Conservation (phyloP, 495 filamentous ascomycete species). For the Hypoxylon subgilvum region DNA sequence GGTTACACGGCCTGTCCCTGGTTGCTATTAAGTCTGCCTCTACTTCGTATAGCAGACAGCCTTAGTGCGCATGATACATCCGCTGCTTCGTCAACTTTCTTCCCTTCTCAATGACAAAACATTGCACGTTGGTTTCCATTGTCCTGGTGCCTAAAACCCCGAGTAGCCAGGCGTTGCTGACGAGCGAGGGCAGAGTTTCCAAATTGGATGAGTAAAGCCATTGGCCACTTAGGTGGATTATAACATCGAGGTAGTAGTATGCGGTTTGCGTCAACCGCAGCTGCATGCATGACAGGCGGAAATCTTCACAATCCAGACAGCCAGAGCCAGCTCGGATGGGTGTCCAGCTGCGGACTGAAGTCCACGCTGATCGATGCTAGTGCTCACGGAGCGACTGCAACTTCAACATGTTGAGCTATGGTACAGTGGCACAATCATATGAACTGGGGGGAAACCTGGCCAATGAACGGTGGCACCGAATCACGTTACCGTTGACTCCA, state of each 20-base stretch:
- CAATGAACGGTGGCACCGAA: conserved; percentile 29
- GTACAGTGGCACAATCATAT: conserved; percentile 31
- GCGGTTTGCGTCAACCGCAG: conserved; percentile 36
- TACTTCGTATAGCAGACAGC: too few species aligned
- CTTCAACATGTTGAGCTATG: conserved; percentile 27
- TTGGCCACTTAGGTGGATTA: conserved; percentile 31
- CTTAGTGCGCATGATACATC: too few species aligned
- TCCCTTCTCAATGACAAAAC: too few species aligned
- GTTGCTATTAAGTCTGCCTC: background rate
- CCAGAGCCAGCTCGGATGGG: conserved; percentile 35
- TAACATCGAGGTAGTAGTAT: conserved; percentile 39
- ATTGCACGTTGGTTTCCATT: too few species aligned
- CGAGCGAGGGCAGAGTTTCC: conserved; percentile 21
- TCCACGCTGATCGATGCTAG: conserved; percentile 34
- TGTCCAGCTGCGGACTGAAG: conserved; percentile 37
- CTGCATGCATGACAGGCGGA: conserved; percentile 40
- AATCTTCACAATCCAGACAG: conserved; percentile 26
- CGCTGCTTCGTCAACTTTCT: too few species aligned
- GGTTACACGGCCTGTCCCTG: conserved; percentile 15
- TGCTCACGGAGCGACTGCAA: conserved; percentile 31
- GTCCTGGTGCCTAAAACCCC: too few species aligned
- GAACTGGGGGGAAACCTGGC: conserved; percentile 8
- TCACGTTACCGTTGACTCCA: conserved; percentile 35
- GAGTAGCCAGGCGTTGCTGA: conserved; percentile 34
- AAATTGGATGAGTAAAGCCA: conserved; percentile 30